Conservation (phyloP, 2,329 filamentous ascomycete genomes). For the Aspergillus sp. region DNA sequence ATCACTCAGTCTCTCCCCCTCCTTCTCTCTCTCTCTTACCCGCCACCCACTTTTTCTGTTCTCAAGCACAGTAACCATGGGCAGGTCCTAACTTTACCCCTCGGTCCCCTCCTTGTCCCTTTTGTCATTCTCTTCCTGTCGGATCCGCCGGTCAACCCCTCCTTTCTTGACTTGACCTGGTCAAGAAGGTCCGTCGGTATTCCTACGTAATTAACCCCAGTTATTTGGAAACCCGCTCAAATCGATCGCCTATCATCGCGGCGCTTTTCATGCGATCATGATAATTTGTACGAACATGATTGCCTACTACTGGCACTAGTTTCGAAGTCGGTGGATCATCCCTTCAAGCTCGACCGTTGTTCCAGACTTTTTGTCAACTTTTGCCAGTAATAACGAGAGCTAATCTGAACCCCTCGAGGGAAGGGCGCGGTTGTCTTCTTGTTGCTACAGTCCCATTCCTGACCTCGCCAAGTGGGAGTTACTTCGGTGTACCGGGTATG, state of each 20-base stretch:
- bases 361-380: conserved; percentile 13
- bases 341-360: conserved; percentile 13
- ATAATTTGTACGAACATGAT: conserved; percentile 8
- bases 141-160: conserved; percentile 8
- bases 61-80: background rate
- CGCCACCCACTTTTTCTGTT: conserved; percentile 9
- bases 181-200: conserved; percentile 2
- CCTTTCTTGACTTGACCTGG: conserved; percentile 5
- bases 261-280: background rate
- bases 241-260: conserved; percentile 6
- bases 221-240: conserved; percentile 4
- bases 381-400: background rate
- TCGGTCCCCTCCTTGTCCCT: conserved; percentile 11
- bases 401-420: conserved; percentile 1
- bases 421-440: background rate
- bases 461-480: background rate
- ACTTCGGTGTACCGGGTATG: background rate
- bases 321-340: conserved; percentile 11
- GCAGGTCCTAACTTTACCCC: conserved; percentile 3
- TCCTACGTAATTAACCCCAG: conserved; percentile 7
- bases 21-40: conserved; percentile 5
- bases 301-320: conserved; percentile 4
- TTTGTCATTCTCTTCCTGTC: background rate
- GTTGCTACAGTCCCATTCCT: too few relatives aligned
- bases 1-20: background rate